These are phyloP conservation scores for Patellaria atrata DNA, from an alignment of 495 filamentous ascomycete genomes.

Conservation along the genomic window DNA sequence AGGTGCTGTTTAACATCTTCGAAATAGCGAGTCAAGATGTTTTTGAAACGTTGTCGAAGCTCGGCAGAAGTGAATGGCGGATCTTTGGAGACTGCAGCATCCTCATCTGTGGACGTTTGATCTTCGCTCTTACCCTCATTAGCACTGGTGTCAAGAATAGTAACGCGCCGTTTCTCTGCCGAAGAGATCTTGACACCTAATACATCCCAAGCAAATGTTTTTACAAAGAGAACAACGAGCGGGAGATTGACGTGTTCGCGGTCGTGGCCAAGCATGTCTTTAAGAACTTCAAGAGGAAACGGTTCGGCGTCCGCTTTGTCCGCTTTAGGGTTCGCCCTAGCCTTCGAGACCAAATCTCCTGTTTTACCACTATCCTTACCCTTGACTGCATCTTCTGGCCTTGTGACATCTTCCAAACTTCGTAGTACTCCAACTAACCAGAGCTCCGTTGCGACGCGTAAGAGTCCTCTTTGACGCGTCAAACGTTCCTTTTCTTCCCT, in stretches of 20 bases:
- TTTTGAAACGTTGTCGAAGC: slow-evolving; percentile 72
- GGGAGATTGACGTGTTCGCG: slow-evolving; percentile 84
- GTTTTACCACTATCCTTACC: slow-evolving; percentile 42
- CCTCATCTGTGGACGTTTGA: slow-evolving; percentile 32
- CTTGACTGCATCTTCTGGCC: slow-evolving; percentile 62
- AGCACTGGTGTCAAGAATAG: slow-evolving; percentile 55
- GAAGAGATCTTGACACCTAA: slow-evolving; percentile 56
- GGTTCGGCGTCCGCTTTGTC: slow-evolving; percentile 43
- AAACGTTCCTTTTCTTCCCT: slow-evolving; percentile 93
- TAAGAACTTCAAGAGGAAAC: slow-evolving; percentile 89
- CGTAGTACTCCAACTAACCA: slow-evolving; percentile 85
- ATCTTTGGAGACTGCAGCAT: slow-evolving; percentile 37
- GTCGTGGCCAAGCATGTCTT: slow-evolving; percentile 88
- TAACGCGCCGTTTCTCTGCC: slow-evolving; percentile 65
- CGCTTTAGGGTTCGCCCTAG: slow-evolving; percentile 31
- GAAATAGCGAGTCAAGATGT: slow-evolving; percentile 77
- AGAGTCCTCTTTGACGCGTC: slow-evolving; percentile 66
- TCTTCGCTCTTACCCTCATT: slow-evolving; percentile 37
- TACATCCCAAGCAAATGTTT: slow-evolving; percentile 91
- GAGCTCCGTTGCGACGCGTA: slow-evolving; percentile 85
- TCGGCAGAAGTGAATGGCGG: slow-evolving; percentile 60
- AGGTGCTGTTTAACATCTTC: slow-evolving; percentile 88
- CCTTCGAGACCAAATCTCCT: slow-evolving; percentile 36
- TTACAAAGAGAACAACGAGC: slow-evolving; percentile 84
- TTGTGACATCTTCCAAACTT: slow-evolving; percentile 76